phyloP scores from a whole-genome alignment of 2,329 filamentous ascomycete genomes.

The Mycosphaerella arachidis region DNA sequence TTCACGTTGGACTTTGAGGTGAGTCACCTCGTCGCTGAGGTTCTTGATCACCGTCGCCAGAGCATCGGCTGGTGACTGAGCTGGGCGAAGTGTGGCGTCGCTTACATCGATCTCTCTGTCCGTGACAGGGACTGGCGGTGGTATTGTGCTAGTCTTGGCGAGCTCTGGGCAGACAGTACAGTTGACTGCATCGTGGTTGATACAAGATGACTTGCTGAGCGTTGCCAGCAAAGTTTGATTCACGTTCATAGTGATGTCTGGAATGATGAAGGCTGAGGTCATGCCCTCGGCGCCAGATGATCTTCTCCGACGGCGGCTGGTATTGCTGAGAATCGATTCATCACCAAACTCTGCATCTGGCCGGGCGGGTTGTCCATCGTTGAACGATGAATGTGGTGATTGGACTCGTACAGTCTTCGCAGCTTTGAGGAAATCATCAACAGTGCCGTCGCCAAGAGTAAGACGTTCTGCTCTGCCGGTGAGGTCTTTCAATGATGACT shows the following conservation, averaged over 20 bases:
- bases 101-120: constrained; percentile 43
- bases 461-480: constrained; percentile 34
- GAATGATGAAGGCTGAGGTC: constrained; percentile 62
- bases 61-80: constrained; percentile 65
- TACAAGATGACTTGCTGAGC: constrained; percentile 19
- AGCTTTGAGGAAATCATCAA: constrained; percentile 28
- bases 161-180: constrained; percentile 51
- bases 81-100: constrained; percentile 56
- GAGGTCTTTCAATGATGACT: constrained; percentile 52
- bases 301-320: constrained; percentile 46
- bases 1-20: constrained; percentile 67
- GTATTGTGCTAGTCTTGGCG: constrained; percentile 39
- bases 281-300: constrained; percentile 44
- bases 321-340: constrained; percentile 46
- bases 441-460: constrained; percentile 18
- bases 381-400: constrained; percentile 33
- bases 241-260: constrained; percentile 54
- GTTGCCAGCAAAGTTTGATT: constrained; percentile 9
- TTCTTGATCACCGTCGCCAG: constrained; percentile 80
- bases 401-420: constrained; percentile 35
- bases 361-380: constrained; percentile 27
- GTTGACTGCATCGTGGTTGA: constrained; percentile 45
- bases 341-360: constrained; percentile 33
- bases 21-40: constrained; percentile 71
- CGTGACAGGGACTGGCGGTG: constrained; percentile 33